Evolutionary conservation across 768 basidiomycete genomes (phyloP), one percentile per base, ranked within the genome.

Genomic region (Mrakia frigida): DNA sequence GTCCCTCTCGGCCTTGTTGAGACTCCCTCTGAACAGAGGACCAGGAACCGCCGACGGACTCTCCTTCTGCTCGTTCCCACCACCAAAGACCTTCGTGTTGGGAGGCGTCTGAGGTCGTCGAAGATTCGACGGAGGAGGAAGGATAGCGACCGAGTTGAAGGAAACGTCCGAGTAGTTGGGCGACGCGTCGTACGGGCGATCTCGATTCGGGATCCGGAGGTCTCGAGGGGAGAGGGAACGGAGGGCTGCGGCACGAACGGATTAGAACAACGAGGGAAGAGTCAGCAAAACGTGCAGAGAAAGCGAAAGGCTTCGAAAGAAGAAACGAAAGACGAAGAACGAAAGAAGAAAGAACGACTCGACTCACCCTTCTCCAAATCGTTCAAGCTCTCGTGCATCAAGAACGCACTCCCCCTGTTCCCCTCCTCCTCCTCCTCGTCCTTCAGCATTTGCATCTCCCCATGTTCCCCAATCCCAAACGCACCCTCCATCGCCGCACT

Each of bases 121-220:
- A 69, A 18, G 3, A 41, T 5, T 69, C 41, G 67, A 69, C 5
- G 63, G 37, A 70, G 69, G 41, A 41, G 70, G 53, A 56, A 72
- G 53, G 31, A 53, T 52, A 16, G 70, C 35, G 25, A 53, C 50
- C 1, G 46, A 39, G 31, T 21, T 21, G 35, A 72, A 72, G 2
- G 70, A 72, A 31, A 53, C 70, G 70, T 72, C 70, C 31, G 70
- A 72, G 37, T 72, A 72, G 37, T 72, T 72, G 5, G 70, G 70
- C 33, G 50, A 52, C 33, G 70, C 46, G 53, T 59, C 70, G 53
- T 53, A 52, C 3, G 50, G 65, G 6, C 65, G 70, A 72, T 59
- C 70, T 59, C 70, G 50, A 11, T 31, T 50, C 5, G 70, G 70
- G 13, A 72, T 72, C 21, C 70, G 53, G 9, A 72, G 70, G 35